Evolutionary conservation across 225 moss, liverwort and hornwort genomes (phyloP).

Genomic region (Pleurozium schreberi): DNA sequence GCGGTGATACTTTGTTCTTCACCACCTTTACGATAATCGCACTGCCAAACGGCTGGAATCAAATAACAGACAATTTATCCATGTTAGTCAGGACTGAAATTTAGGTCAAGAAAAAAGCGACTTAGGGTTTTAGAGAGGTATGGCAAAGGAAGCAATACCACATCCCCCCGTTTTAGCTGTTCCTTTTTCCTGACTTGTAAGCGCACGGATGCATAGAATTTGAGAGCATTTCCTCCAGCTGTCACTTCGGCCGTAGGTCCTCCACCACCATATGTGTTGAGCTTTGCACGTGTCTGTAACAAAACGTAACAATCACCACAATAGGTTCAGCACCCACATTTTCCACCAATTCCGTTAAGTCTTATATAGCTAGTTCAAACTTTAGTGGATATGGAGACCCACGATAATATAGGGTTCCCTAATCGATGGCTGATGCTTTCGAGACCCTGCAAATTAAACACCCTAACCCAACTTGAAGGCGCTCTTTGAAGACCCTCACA

Average conservation of each 20-base stretch:
- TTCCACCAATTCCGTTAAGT: background rate
- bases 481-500: background rate
- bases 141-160: slow-evolving; percentile 20
- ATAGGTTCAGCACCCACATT: background rate
- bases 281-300: slow-evolving; percentile 41
- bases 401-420: background rate
- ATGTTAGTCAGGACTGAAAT: slow-evolving; percentile 1
- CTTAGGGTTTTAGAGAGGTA: background rate
- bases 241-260: slow-evolving; percentile 58
- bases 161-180: slow-evolving; percentile 59
- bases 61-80: background rate
- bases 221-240: slow-evolving; percentile 75
- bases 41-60: slow-evolving; percentile 45
- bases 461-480: background rate
- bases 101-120: background rate
- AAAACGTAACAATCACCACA: background rate
- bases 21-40: slow-evolving; percentile 59
- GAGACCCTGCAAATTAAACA: background rate
- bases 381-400: background rate
- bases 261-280: slow-evolving; percentile 43
- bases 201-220: slow-evolving; percentile 77
- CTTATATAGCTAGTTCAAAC: background rate
- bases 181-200: slow-evolving; percentile 59
- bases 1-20: slow-evolving; percentile 78
- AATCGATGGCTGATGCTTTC: background rate